Conservation (phyloP, 2,329 filamentous ascomycete genomes). For the Akanthomyces uredinophilus region DNA sequence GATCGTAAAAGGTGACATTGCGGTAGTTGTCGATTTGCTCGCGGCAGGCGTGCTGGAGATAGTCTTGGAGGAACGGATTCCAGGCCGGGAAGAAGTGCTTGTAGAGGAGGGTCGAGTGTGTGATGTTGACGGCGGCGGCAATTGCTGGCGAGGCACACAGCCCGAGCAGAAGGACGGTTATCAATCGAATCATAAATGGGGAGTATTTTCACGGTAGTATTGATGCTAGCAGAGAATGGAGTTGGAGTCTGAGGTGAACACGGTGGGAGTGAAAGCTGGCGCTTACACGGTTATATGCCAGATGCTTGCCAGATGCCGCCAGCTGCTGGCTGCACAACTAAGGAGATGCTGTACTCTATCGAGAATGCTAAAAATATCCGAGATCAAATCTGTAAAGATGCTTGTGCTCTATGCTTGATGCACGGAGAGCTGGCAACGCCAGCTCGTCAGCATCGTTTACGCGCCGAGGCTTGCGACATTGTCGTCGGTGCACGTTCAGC, state of each 20-base stretch:
- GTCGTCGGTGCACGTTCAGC: too few relatives aligned
- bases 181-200: not conserved
- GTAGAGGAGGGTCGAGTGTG: not conserved
- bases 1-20: not conserved
- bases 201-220: too few relatives aligned
- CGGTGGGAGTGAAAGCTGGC: not conserved
- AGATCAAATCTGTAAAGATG: too few relatives aligned
- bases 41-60: not conserved
- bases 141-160: not conserved
- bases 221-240: too few relatives aligned
- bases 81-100: not conserved
- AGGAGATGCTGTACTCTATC: not conserved
- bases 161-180: not conserved
- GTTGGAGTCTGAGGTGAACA: too few relatives aligned
- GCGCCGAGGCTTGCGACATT: too few relatives aligned
- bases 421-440: too few relatives aligned
- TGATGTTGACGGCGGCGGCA: not conserved
- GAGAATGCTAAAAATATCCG: too few relatives aligned
- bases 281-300: not conserved
- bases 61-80: not conserved
- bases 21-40: not conserved
- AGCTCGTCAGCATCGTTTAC: too few relatives aligned
- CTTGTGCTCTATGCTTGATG: too few relatives aligned
- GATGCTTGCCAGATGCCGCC: too few relatives aligned
- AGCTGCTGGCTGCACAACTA: not conserved